Evolutionary conservation across 768 basidiomycete species (phyloP).

Genomic region (button mushroom (Agaricus bisporus)): DNA sequence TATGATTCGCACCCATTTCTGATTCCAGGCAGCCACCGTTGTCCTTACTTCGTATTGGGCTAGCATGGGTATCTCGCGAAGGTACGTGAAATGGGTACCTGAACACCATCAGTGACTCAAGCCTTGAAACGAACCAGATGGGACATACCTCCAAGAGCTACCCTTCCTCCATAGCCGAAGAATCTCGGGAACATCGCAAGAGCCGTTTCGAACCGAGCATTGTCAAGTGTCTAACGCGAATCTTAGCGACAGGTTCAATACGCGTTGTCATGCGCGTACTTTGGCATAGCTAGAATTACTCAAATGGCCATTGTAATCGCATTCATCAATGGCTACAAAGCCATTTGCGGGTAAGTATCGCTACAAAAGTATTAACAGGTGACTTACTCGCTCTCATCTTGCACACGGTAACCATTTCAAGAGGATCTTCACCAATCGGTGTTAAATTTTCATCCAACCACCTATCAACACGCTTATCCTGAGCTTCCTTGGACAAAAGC

Average conservation of each 20-base stretch:
- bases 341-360: neutral
- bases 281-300: slow-evolving; percentile 82
- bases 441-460: slow-evolving; percentile 41
- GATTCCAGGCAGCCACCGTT: slow-evolving; percentile 58
- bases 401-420: slow-evolving; percentile 35
- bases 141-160: slow-evolving; percentile 48
- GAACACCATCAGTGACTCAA: neutral
- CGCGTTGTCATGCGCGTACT: slow-evolving; percentile 27
- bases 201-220: slow-evolving; percentile 41
- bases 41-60: slow-evolving; percentile 55
- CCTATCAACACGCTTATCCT: slow-evolving; percentile 27
- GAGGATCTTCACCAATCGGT: slow-evolving; percentile 53
- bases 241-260: neutral
- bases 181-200: slow-evolving; percentile 50
- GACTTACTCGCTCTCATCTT: slow-evolving; percentile 55
- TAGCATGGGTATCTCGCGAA: slow-evolving; percentile 65
- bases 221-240: slow-evolving; percentile 33
- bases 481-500: slow-evolving; percentile 36
- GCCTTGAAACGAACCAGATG: slow-evolving; percentile 15
- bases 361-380: neutral
- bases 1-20: slow-evolving; percentile 64
- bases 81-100: slow-evolving; percentile 66
- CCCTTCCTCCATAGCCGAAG: slow-evolving; percentile 53
- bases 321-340: slow-evolving; percentile 55
- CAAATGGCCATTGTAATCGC: slow-evolving; percentile 68